Base-by-base conservation (phyloP, 305 asterid genomes). In the Solanum hybrid region DNA sequence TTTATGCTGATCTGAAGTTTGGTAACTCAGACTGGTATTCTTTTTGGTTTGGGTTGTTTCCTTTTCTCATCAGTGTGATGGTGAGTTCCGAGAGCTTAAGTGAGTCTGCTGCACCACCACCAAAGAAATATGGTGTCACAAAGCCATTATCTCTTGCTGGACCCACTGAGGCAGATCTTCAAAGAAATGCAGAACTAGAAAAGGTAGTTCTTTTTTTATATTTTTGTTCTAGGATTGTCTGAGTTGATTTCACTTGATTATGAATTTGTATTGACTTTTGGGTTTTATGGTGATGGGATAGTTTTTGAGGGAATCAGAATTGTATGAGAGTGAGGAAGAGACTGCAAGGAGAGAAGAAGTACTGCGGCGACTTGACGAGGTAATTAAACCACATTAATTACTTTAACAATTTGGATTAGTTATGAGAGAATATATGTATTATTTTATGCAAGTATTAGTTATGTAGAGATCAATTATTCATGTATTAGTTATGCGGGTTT, bases 111-210 rank as follows among this genome's bases (percentile, higher is more conserved):
- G 86, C 75, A 64, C 92, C 91, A 93, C 91, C 90, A 91, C 92
- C 91, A 36, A 94, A 77, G 93, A 94, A 94, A 90, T 94, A 94
- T 93, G 98, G 98, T 28, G 96, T 96, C 90, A 92, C 97, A 61
- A 92, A 86, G 89, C 96, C 98, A 11, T 87, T 96, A 91, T 96
- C 98, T 31, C 94, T 75, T 36, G 95, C 95, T 40, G 98, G 97
- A 33, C 98, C 98, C 1, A 89, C 90, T 64, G 95, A 95, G 69
- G 90, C 87, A 82, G 98, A 96, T 95, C 69, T 93, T 75, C 97
- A 93, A 40, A 95, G 94, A 89, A 95, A 82, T 88, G 90, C 39
- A 87, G 96, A 92, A 84, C 90, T 96, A 90, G 95, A 95, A 94
- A 95, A 94, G 96, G 98, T 96, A 71, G 12, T 69, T 69, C 18